phyloP scores from a whole-genome alignment of 2,329 filamentous ascomycete genomes.

The Exophiala viscosa region DNA sequence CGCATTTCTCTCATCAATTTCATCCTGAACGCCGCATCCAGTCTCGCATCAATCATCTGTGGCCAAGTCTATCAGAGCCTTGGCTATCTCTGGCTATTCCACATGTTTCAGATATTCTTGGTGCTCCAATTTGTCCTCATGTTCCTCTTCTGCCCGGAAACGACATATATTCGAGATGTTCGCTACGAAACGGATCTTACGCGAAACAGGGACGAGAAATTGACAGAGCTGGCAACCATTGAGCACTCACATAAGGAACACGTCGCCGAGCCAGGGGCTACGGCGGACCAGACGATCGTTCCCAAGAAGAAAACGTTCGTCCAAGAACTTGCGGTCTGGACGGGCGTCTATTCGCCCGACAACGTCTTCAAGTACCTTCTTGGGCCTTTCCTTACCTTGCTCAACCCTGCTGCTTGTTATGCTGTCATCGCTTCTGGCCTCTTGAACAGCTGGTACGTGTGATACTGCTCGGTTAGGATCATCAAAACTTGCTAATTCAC shows the following conservation, averaged over 20 bases:
- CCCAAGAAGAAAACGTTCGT: conserved; percentile 23
- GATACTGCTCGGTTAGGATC: conserved; percentile 2
- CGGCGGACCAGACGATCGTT: background rate
- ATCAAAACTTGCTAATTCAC: background rate
- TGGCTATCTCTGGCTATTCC: conserved; percentile 28
- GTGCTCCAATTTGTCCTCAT: conserved; percentile 30
- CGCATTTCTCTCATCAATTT: conserved; percentile 26
- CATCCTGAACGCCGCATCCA: conserved; percentile 30
- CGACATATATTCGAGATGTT: conserved; percentile 29
- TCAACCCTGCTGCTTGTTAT: conserved; percentile 32
- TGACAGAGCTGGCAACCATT: conserved; percentile 17
- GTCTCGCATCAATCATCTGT: conserved; percentile 37
- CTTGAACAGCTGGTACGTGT: conserved; percentile 29
- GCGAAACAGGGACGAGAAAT: conserved; percentile 11
- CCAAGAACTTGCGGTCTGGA: conserved; percentile 25
- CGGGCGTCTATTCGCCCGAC: conserved; percentile 22
- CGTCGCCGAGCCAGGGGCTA: conserved; percentile 9
- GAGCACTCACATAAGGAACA: conserved; percentile 19
- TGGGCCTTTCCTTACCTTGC: conserved; percentile 32
- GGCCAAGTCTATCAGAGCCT: conserved; percentile 27
- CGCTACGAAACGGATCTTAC: conserved; percentile 29
- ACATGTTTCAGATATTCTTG: conserved; percentile 31
- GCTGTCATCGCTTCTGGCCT: conserved; percentile 20
- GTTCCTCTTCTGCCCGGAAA: conserved; percentile 32
- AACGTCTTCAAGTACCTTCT: conserved; percentile 29